Percentiles rank a stretch among this genome's conserved stretches.
Evolutionary conservation across 257 asterid genomes (phyloP).

Genomic region (Verbascum thapsus): DNA sequence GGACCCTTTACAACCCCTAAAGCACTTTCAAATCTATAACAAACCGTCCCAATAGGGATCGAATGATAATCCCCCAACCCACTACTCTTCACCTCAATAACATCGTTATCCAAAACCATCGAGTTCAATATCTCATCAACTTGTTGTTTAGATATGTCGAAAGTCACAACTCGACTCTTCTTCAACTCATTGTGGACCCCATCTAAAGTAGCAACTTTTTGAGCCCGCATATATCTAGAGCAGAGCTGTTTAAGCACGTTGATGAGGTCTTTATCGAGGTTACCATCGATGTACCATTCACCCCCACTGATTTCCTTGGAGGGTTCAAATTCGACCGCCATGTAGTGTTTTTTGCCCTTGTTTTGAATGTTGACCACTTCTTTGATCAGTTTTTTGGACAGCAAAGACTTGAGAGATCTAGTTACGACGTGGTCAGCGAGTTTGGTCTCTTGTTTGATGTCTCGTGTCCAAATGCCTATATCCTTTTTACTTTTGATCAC

Average conservation of each 20-base stretch:
- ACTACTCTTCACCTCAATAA: slow-evolving; percentile 76
- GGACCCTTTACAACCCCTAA: slow-evolving; percentile 33
- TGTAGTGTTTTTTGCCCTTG: slow-evolving; percentile 49
- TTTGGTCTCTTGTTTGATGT: slow-evolving; percentile 44
- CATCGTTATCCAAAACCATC: slow-evolving; percentile 54
- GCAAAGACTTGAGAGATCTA: slow-evolving; percentile 45
- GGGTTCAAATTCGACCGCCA: slow-evolving; percentile 57
- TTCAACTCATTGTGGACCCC: slow-evolving; percentile 37
- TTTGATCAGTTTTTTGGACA: slow-evolving; percentile 41
- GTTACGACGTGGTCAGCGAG: slow-evolving; percentile 31
- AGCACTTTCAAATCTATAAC: slow-evolving; percentile 48
- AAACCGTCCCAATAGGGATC: slow-evolving; percentile 50
- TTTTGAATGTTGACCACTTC: slow-evolving; percentile 50
- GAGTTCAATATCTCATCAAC: slow-evolving; percentile 45
- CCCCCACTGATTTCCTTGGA: slow-evolving; percentile 54
- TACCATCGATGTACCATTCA: slow-evolving; percentile 41
- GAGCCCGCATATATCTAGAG: slow-evolving; percentile 24
- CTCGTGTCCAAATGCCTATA: slow-evolving; percentile 45
- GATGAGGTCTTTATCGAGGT: slow-evolving; percentile 46
- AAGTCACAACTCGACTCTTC: slow-evolving; percentile 19
- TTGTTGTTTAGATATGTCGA: slow-evolving; percentile 41
- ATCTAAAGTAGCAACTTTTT: slow-evolving; percentile 51
- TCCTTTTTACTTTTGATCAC: slow-evolving; percentile 43
- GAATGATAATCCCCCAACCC: slow-evolving; percentile 64
- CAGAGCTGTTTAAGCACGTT: slow-evolving; percentile 30